These are phyloP conservation scores for Penicillium sp. DNA, from an alignment of 2,329 filamentous ascomycete species.

Conservation along the genomic window DNA sequence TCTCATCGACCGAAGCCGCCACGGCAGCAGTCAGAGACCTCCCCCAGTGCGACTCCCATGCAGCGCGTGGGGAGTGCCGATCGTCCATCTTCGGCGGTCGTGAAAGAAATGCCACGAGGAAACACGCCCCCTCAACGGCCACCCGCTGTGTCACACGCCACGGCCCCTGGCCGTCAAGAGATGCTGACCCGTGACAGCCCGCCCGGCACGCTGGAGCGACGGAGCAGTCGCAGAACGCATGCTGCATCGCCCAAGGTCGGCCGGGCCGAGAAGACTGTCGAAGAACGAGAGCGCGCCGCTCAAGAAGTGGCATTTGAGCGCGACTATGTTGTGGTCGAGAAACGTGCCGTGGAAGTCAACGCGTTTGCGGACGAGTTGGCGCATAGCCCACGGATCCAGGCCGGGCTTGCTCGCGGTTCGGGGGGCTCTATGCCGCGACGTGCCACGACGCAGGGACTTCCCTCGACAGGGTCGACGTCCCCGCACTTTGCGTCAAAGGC, in stretches of 20 bases:
- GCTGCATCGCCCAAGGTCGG: conserved; percentile 43
- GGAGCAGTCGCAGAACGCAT: conserved; percentile 49
- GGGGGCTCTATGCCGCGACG: conserved; percentile 64
- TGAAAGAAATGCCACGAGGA: conserved; percentile 23
- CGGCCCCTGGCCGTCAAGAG: conserved; percentile 39
- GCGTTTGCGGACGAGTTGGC: conserved; percentile 93
- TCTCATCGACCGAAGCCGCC: conserved; percentile 36
- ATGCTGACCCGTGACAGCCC: conserved; percentile 29
- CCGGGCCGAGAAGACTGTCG: conserved; percentile 29
- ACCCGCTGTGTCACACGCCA: conserved; percentile 29
- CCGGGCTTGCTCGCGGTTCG: conserved; percentile 46
- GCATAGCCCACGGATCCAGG: conserved; percentile 64
- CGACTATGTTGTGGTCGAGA: conserved; percentile 94
- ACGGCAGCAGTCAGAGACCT: conserved; percentile 24
- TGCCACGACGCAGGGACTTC: conserved; percentile 69
- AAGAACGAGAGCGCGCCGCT: conserved; percentile 59
- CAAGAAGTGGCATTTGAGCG: conserved; percentile 86
- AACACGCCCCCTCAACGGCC: conserved; percentile 29
- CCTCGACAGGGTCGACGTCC: conserved; percentile 63
- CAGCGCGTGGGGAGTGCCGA: conserved; percentile 32
- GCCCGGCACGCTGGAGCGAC: conserved; percentile 53
- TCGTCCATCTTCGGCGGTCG: conserved; percentile 18
- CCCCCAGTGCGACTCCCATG: conserved; percentile 25
- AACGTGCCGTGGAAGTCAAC: conserved; percentile 91
- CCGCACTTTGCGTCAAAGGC: conserved; percentile 64